phyloP scores from a whole-genome alignment of 805 yeast genomes.

The Yarrowia sp. region DNA sequence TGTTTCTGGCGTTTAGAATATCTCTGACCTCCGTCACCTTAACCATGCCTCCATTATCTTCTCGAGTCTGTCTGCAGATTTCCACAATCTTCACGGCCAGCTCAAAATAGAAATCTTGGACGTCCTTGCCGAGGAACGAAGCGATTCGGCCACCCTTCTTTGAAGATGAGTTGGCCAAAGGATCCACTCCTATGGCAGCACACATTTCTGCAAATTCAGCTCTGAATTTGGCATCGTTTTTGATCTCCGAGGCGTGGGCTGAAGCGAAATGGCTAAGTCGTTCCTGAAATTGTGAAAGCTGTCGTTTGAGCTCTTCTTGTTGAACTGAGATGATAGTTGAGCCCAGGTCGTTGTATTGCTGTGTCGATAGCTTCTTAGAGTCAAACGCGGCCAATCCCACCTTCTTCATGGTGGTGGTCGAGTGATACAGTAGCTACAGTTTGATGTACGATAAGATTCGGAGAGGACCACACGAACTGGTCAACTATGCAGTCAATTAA shows the following conservation, averaged over 20 bases:
- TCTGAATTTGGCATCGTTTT: conserved; percentile 60
- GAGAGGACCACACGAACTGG: background rate
- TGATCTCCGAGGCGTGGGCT: conserved; percentile 66
- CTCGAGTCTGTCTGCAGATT: conserved; percentile 63
- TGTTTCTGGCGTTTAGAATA: conserved; percentile 35
- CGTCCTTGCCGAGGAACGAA: conserved; percentile 37
- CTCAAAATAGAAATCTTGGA: conserved; percentile 59
- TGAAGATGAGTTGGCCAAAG: conserved; percentile 46
- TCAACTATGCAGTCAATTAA: background rate
- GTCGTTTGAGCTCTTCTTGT: conserved; percentile 60
- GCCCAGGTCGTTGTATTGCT: conserved; percentile 51
- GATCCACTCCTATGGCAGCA: conserved; percentile 78
- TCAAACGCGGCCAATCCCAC: conserved; percentile 51
- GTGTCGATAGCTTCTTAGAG: conserved; percentile 38
- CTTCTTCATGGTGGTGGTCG: conserved; percentile 38
- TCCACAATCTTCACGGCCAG: conserved; percentile 74
- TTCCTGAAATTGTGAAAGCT: conserved; percentile 70
- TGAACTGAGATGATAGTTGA: conserved; percentile 50
- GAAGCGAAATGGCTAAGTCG: conserved; percentile 72
- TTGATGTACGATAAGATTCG: conserved; percentile 3
- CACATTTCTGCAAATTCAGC: conserved; percentile 74
- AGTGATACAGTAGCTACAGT: too few species aligned
- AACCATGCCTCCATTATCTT: conserved; percentile 78
- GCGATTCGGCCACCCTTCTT: conserved; percentile 39
- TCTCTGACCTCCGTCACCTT: conserved; percentile 53